Evolutionary conservation across 169 alveolate species (phyloP).

Genomic region (Plasmodium knowlesi): DNA sequence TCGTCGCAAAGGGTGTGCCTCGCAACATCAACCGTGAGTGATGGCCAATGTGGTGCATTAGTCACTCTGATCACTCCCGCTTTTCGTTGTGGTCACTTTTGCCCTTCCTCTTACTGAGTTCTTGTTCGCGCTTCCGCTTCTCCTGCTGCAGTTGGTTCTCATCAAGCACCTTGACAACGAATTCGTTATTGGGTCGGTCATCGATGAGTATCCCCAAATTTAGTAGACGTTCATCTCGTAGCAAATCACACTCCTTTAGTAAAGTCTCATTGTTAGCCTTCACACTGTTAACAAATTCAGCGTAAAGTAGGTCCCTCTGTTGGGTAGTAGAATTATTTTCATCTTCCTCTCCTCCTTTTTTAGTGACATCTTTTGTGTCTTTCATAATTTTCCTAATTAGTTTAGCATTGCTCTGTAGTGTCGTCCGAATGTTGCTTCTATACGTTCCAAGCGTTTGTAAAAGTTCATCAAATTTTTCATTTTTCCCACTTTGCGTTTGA

Average conservation of each 20-base stretch:
- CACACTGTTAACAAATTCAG: conserved; percentile 33
- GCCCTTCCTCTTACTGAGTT: conserved; percentile 81
- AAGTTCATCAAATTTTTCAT: conserved; percentile 51
- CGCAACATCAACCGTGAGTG: background rate
- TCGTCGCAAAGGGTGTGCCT: background rate
- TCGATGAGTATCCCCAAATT: conserved; percentile 93
- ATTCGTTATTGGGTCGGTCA: conserved; percentile 91
- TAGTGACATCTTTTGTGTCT: conserved; percentile 76
- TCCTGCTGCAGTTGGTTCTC: conserved; percentile 84
- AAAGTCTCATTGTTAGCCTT: conserved; percentile 80
- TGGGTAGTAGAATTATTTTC: conserved; percentile 82
- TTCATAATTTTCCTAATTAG: conserved; percentile 76
- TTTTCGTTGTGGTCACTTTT: background rate
- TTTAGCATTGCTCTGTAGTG: conserved; percentile 74
- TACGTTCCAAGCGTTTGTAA: conserved; percentile 77
- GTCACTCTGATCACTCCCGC: background rate
- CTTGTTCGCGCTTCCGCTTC: conserved; percentile 80
- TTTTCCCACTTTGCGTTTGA: conserved; percentile 68
- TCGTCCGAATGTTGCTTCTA: conserved; percentile 74
- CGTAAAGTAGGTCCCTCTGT: conserved; percentile 75
- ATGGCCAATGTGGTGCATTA: background rate
- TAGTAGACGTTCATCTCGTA: conserved; percentile 94
- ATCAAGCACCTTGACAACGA: conserved; percentile 88
- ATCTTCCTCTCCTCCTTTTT: conserved; percentile 74
- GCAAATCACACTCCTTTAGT: conserved; percentile 89